Evolutionary conservation across 805 yeast species (phyloP).

Genomic region (Candida koratica): DNA sequence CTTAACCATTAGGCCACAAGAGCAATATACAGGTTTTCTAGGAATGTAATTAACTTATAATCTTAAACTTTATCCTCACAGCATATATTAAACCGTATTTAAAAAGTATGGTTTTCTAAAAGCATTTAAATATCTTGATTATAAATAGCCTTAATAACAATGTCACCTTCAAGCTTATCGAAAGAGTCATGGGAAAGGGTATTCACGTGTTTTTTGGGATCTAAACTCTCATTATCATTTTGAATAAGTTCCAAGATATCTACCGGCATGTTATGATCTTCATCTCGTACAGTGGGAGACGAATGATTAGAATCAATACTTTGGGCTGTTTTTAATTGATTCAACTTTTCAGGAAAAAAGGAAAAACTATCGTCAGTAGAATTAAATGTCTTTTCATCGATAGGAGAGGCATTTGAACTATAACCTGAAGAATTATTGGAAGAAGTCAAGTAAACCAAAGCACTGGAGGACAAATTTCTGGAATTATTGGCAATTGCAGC

Average conservation of each 20-base stretch:
- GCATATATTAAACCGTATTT: no score
- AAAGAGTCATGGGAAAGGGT: conserved; percentile 2
- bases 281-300: conserved; percentile 4
- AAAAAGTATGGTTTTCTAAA: no score
- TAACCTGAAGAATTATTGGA: conserved; percentile 6
- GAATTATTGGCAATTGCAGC: conserved; percentile 62
- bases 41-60: no score
- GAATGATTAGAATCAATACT: conserved; percentile 1
- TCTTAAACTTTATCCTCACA: no score
- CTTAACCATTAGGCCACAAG: conserved; percentile 76
- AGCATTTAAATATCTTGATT: conserved; percentile 3
- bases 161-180: conserved; percentile 1
- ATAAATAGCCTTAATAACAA: conserved; percentile 3
- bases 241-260: conserved; percentile 13
- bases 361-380: conserved; percentile 9
- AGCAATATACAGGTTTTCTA: no score
- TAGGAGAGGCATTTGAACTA: conserved; percentile 4
- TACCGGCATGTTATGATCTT: conserved; percentile 6
- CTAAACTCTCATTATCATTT: conserved; percentile 5
- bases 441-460: conserved; percentile 12
- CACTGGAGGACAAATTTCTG: conserved; percentile 9
- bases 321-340: conserved; percentile 7
- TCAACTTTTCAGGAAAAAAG: conserved; percentile 15
- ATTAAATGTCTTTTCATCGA: conserved; percentile 13
- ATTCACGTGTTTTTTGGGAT: conserved; percentile 5